Evolutionary conservation across 1,284 basidiomycete species (phyloP).

Genomic region (Ganoderma lucidum): DNA sequence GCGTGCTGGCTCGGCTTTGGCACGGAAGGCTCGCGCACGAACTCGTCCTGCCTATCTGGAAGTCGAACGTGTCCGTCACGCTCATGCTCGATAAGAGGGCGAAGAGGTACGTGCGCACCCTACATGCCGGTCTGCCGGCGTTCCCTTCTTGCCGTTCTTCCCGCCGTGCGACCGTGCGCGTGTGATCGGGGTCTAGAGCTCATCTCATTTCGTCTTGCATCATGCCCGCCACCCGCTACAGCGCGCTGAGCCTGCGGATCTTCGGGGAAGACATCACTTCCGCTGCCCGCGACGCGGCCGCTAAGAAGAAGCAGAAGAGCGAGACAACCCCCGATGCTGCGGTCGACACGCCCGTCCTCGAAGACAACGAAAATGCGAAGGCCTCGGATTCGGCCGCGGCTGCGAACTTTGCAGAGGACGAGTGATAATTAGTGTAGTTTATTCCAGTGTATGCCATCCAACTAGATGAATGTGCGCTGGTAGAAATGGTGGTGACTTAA

Average conservation of each 20-base stretch:
- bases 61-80: constrained; percentile 83
- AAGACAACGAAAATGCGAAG: constrained; percentile 15
- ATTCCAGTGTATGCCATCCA: neutral
- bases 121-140: neutral
- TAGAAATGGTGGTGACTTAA: too few relatives aligned
- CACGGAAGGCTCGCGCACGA: constrained; percentile 71
- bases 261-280: constrained; percentile 79
- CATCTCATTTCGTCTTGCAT: constrained; percentile 4
- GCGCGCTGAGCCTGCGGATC: constrained; percentile 82
- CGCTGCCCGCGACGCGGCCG: constrained; percentile 50
- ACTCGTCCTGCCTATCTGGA: constrained; percentile 89
- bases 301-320: constrained; percentile 21
- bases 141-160: neutral
- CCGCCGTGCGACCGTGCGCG: too few relatives aligned
- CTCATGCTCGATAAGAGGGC: constrained; percentile 96
- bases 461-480: too few relatives aligned
- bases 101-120: constrained; percentile 69
- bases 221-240: constrained; percentile 32
- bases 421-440: neutral
- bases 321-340: constrained; percentile 19
- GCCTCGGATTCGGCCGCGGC: constrained; percentile 14
- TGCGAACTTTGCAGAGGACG: neutral
- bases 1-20: constrained; percentile 15
- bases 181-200: neutral
- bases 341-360: constrained; percentile 17